These are phyloP conservation scores for Osmanthus fragrans DNA, from an alignment of 257 asterid species.

Conservation along the genomic window DNA sequence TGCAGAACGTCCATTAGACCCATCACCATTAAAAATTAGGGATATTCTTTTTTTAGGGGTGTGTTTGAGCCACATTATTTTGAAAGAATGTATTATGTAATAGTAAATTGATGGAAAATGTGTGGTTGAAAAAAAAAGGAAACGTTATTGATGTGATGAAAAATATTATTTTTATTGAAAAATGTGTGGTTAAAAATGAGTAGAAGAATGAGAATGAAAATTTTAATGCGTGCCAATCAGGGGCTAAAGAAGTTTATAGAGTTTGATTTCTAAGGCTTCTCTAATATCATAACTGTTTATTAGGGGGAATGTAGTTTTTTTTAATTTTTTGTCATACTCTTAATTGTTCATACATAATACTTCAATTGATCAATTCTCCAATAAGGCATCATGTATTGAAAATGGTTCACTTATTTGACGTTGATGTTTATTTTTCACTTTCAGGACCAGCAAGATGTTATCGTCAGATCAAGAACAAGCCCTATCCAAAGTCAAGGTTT, in stretches of 20 bases:
- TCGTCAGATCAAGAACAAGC: slow-evolving; percentile 45
- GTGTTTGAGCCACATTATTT: too few relatives aligned
- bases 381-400: not conserved
- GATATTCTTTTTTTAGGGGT: not conserved
- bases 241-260: not conserved
- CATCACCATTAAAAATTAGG: not conserved
- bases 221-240: too few relatives aligned
- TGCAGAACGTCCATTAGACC: not conserved
- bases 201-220: too few relatives aligned
- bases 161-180: too few relatives aligned
- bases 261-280: not conserved
- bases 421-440: not conserved
- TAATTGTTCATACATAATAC: not conserved
- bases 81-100: too few relatives aligned
- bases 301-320: not conserved
- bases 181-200: too few relatives aligned
- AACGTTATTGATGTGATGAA: too few relatives aligned
- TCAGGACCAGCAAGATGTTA: slow-evolving; percentile 41
- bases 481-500: slow-evolving; percentile 35
- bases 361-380: not conserved
- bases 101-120: too few relatives aligned
- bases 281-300: not conserved
- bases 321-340: not conserved
- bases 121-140: too few relatives aligned
- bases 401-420: not conserved